These are phyloP conservation scores for Kazachstania martiniae DNA, from an alignment of 805 yeast genomes.

Conservation along the genomic window DNA sequence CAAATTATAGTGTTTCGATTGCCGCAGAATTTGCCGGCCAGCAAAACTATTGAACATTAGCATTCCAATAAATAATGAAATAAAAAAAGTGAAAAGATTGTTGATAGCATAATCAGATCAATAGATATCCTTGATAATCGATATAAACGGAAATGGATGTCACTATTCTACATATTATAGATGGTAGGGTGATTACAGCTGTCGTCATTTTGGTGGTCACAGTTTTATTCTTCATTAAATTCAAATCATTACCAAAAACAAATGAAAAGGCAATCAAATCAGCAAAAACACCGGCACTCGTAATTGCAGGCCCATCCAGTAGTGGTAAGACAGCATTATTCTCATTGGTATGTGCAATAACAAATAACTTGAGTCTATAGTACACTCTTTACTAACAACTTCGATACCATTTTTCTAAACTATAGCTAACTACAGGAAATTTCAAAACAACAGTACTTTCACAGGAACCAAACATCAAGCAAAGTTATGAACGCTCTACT, in stretches of 20 bases:
- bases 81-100: no score
- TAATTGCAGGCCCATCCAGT: conserved; percentile 53
- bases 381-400: conserved; percentile 2
- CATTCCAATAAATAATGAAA: no score
- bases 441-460: conserved; percentile 38
- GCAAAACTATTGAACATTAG: no score
- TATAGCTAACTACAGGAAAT: conserved; percentile 20
- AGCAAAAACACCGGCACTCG: conserved; percentile 37
- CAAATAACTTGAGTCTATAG: neutral
- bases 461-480: conserved; percentile 35
- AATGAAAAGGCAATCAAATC: neutral
- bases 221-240: neutral
- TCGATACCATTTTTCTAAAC: conserved; percentile 11
- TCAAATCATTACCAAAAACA: neutral
- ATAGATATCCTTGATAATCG: no score
- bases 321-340: conserved; percentile 60
- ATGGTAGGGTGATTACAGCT: neutral
- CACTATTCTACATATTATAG: no score
- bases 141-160: no score
- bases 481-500: conserved; percentile 28
- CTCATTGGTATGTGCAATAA: conserved; percentile 5
- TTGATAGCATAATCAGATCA: no score
- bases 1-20: no score
- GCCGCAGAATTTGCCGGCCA: no score
- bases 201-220: neutral